Base-by-base conservation (phyloP, 164 flowering plant genomes). In the Sextonia rubra region DNA sequence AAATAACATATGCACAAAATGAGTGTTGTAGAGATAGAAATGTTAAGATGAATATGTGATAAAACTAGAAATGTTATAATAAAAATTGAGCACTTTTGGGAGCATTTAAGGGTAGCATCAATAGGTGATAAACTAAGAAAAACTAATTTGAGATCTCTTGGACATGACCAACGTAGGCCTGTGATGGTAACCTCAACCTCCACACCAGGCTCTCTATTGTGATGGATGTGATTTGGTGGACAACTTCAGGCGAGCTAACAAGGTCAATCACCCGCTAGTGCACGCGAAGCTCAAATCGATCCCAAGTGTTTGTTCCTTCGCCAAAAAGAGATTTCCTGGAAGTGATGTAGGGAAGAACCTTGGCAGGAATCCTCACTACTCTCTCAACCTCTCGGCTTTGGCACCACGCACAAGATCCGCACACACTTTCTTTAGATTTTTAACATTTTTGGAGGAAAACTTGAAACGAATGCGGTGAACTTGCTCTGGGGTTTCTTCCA, bases 281-380 rank as follows among this genome's bases (percentile, higher is more conserved):
- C 5, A 69, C 72, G 0, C 72, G 44, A 22, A 69, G 47, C 72
- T 69, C 63, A 58, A 69, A 56, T 1, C 72, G 9, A 22, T 69
- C 72, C 72, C 72, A 56, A 25, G 60, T 68, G 71, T 49, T 68
- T 4, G 71, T 68, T 23, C 98, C 97, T 94, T 94, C 98, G 72
- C 97, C 98, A 82, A 97, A 94, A 15, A 97, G 97, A 8, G 98
- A 83, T 74, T 94, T 92, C 83, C 98, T 87, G 23, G 98, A 92
- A 37, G 97, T 92, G 70, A 94, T 92, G 74, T 83, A 72, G 68
- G n/a, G n/a, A n/a, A 94, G 88, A 79, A 89, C 94, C 82, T 91
- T 94, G 66, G 97, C 92, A 8, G 97, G 98, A 84, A 94, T 92
- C 60, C 98, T 89, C 66, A 94, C 97, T 1, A 97, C 6, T 92